Base-by-base conservation (phyloP, 129 eudicot genomes). In the Flaveria trinervia region DNA sequence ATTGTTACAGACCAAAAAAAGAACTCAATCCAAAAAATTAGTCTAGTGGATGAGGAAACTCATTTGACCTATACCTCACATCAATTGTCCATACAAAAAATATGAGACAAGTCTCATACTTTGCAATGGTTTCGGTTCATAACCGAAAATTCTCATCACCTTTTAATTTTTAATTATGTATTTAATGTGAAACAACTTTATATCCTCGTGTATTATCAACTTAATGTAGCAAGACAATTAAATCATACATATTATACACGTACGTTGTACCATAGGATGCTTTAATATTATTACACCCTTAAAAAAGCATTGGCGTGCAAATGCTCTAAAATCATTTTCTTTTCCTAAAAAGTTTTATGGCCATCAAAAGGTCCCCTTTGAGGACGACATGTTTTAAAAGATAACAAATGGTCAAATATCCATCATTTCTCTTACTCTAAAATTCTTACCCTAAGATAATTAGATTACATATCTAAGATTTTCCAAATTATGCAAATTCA, bases 261-360 rank as follows among this genome's bases (percentile, higher is more conserved):
- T 7, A n/a, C 9, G 15, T 14, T 6, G 26, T 9, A 64, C 69
- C 69, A 64, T 28, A 14, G 46, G 84, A 80, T 80, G 84, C 84
- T 80, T 52, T 16, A 54, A 4, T 46, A 74, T 80, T 73, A 80
- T 80, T 66, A 73, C 83, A 44, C 75, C 68, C 55, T 70, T 30
- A 33, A 8, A 74, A 80, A 80, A 80, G 80, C 76, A 56, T 80
- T 80, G 84, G 84, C 84, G 84, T 80, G 84, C 84, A 74, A 67
- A 67, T 73, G 71, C 65, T 55, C 75, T 68, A 66, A 74, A 74
- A 74, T 80, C 84, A 73, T 59, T 73, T 72, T 80, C 48, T 54
- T 66, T 68, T 33, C 49, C 26, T 17, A 28, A 80, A 73, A 74
- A 56, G 80, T 48, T 33, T 56, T 10, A 66, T 65, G 70, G 8